Evolutionary conservation across 169 alveolate species (phyloP).

Genomic region (Blepharisma undulans): DNA sequence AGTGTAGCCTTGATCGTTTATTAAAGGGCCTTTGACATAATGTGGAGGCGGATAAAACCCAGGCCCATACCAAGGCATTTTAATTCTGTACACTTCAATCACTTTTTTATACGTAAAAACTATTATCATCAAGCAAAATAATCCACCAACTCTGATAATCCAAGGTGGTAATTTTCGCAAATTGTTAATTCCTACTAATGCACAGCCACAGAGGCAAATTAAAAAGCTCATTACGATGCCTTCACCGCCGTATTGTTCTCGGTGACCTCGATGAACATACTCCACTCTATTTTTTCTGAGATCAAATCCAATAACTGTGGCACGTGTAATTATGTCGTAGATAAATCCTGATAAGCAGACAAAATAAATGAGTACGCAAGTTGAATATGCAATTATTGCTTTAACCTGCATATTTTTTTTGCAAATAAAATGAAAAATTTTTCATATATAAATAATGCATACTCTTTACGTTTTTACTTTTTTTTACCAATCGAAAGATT

Average conservation of each 20-base stretch:
- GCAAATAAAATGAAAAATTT: too few species aligned
- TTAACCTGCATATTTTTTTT: neutral
- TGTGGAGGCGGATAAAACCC: conserved; percentile 65
- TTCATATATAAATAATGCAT: too few species aligned
- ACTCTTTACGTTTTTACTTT: too few species aligned
- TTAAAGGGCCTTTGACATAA: conserved; percentile 57
- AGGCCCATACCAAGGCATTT: conserved; percentile 70
- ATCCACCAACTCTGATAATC: conserved; percentile 34
- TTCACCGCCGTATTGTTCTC: conserved; percentile 53
- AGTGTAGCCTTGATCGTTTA: conserved; percentile 53
- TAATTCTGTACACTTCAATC: neutral
- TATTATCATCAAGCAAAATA: conserved; percentile 35
- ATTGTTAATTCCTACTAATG: neutral
- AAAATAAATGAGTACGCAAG: conserved; percentile 44
- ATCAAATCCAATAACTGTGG: conserved; percentile 57
- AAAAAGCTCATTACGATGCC: conserved; percentile 46
- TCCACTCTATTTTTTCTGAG: conserved; percentile 31
- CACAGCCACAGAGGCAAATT: conserved; percentile 42
- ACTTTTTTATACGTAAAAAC: neutral
- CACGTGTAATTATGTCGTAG: conserved; percentile 70
- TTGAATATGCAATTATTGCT: neutral
- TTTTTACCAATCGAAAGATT: too few species aligned
- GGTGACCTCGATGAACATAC: conserved; percentile 48
- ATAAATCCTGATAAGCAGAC: conserved; percentile 81
- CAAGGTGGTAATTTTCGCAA: conserved; percentile 13